These are phyloP conservation scores for Bothriochloa decipiens DNA, from an alignment of 176 grass and related monocot species.

Conservation along the genomic window DNA sequence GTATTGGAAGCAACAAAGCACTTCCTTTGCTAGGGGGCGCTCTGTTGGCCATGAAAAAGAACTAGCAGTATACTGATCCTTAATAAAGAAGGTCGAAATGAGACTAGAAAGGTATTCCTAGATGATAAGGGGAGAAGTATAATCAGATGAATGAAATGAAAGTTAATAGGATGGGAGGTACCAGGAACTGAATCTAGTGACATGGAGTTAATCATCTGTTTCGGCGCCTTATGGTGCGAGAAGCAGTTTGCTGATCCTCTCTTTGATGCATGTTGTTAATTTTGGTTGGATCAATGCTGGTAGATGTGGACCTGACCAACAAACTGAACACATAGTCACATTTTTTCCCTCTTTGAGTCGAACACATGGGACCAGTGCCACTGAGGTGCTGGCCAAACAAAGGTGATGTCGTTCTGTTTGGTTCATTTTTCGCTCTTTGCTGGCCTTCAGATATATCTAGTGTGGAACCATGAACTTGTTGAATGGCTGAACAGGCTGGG, in stretches of 20 bases:
- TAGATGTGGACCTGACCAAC: neutral
- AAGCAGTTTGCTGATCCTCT: neutral
- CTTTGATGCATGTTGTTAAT: neutral
- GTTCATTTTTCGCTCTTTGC: slow-evolving; percentile 9
- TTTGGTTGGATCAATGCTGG: neutral
- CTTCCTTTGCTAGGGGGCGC: slow-evolving; percentile 4
- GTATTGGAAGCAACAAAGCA: slow-evolving; percentile 6
- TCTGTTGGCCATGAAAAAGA: neutral
- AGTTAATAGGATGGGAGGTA: neutral
- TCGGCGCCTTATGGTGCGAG: neutral
- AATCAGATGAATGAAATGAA: neutral
- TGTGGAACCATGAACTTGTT: neutral
- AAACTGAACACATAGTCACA: neutral
- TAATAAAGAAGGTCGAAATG: neutral
- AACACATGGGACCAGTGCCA: neutral
- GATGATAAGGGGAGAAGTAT: slow-evolving; percentile 19
- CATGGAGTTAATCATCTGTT: neutral
- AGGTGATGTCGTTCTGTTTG: neutral
- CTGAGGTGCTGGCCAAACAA: neutral
- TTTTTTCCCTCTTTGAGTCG: neutral
- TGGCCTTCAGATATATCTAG: slow-evolving; percentile 19
- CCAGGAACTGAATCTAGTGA: slow-evolving; percentile 4
- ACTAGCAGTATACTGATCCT: neutral
- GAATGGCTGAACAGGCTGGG: neutral
- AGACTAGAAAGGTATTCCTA: neutral